phyloP scores from a whole-genome alignment of 306 rosid genomes.

The Cicer cuneatum region DNA sequence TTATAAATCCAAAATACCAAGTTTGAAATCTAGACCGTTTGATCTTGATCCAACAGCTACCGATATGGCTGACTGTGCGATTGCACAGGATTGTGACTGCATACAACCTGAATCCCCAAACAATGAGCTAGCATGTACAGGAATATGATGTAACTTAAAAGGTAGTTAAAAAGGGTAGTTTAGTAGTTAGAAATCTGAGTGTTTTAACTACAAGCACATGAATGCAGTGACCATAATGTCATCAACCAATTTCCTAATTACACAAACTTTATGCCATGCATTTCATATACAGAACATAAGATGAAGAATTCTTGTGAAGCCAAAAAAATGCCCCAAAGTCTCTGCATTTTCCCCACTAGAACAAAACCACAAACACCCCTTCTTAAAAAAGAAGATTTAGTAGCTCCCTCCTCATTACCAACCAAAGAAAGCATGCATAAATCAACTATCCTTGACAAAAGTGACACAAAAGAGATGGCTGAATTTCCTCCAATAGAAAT shows the following conservation, averaged over 20 bases:
- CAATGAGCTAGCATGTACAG: conserved; percentile 36
- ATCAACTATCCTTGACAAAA: conserved; percentile 43
- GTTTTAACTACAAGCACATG: conserved; percentile 65
- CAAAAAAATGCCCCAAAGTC: conserved; percentile 53
- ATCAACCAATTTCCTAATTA: conserved; percentile 48
- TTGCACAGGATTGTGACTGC: too few species aligned
- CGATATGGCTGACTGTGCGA: too few species aligned
- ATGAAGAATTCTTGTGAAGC: conserved; percentile 51
- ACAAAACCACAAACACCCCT: conserved; percentile 49
- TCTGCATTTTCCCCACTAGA: conserved; percentile 49
- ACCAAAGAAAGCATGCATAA: conserved; percentile 51
- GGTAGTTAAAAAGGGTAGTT: conserved; percentile 42
- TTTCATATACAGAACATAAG: conserved; percentile 49
- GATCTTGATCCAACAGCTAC: too few species aligned
- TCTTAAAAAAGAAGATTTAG: conserved; percentile 52
- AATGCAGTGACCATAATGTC: conserved; percentile 50
- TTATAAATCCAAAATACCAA: too few species aligned
- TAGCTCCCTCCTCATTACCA: conserved; percentile 46
- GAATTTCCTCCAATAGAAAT: conserved; percentile 56
- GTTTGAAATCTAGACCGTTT: too few species aligned
- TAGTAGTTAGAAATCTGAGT: conserved; percentile 46
- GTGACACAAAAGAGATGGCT: conserved; percentile 49
- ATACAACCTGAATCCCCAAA: neutral
- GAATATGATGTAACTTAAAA: conserved; percentile 39
- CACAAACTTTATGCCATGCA: conserved; percentile 39